Conservation (phyloP, 257 asterid genomes). For the Henckelia pumila region DNA sequence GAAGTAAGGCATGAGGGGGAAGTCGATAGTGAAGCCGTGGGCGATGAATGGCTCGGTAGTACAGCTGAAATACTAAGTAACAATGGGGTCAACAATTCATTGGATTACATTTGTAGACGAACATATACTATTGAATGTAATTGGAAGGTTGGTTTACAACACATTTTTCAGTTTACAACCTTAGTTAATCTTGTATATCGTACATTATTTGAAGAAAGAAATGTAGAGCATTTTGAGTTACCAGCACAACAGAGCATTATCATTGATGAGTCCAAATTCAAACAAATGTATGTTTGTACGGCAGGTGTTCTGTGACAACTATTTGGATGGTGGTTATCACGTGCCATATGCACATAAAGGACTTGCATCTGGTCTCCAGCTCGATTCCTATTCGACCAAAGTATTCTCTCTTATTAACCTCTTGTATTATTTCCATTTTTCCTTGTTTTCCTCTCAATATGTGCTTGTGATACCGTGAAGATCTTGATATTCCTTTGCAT, state of each 20-base stretch:
- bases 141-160: constrained; percentile 68
- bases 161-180: constrained; percentile 5
- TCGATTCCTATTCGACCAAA: constrained; percentile 66
- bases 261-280: background rate
- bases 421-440: background rate
- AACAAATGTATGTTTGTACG: background rate
- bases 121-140: constrained; percentile 77
- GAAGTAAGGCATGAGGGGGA: constrained; percentile 29
- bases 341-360: constrained; percentile 84
- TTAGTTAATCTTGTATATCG: background rate
- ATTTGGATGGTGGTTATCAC: constrained; percentile 93
- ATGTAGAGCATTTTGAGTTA: background rate
- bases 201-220: background rate
- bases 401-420: constrained; percentile 35
- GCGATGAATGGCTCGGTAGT: constrained; percentile 74
- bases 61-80: constrained; percentile 55
- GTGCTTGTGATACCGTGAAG: background rate
- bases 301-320: constrained; percentile 94
- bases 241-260: background rate
- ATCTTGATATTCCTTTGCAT: background rate
- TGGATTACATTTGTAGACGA: constrained; percentile 60
- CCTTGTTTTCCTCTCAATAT: background rate
- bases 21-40: constrained; percentile 34
- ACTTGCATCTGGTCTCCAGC: constrained; percentile 76
- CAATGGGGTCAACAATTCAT: constrained; percentile 55